Base-by-base conservation (phyloP, 768 basidiomycete species). In the Epithele typhae region DNA sequence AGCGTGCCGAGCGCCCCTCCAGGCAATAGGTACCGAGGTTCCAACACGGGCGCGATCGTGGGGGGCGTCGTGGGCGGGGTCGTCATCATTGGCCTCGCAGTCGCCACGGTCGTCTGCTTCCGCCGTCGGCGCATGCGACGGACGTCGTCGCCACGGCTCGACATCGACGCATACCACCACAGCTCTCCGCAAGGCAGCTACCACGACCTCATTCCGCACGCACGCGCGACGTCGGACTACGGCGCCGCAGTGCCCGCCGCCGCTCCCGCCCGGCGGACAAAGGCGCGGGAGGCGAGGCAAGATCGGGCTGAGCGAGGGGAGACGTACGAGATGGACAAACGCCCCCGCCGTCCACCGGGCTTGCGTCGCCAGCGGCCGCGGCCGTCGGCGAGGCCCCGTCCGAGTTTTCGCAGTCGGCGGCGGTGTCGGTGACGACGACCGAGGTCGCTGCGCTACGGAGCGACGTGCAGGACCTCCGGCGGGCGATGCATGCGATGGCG, bases 391-490 rank as follows among this genome's bases (percentile, higher is more conserved):
- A 7, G 27, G 14, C 27, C 14, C 27, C 8, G 27, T 30, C 8
- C 14, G 8, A 14, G 27, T 30, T 30, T 30, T 14, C 35, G 12
- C 9, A n/a, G 6, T 9, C 35, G 35, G 25, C 3, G 2, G 12
- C 27, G 21, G 19, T 9, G 27, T 54, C 50, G 6, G 45, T 58
- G 1, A 52, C 60, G 11, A 52, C 56, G 12, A 35, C 27, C 4
- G 27, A 30, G 14, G 57, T 62, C 6, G 33, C 39, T 3, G 55
- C 53, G 4, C 39, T 68, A n/a, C 57, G 63, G 3, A 45, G 59
- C 17, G 65, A 65, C 47, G 62, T 65, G 10, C 60, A 62, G 49
- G 54, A 57, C 32, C 40, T 63, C 42, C 54, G 58, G 22, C 49
- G 56, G 12, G 59, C 53, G 11, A 59, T 63, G 59, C 47, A 61